A percentile compares a stretch with the other conserved stretches of the same genome.
phyloP scores from a whole-genome alignment of 352 stramenopile genomes.

The Pythium biforme region DNA sequence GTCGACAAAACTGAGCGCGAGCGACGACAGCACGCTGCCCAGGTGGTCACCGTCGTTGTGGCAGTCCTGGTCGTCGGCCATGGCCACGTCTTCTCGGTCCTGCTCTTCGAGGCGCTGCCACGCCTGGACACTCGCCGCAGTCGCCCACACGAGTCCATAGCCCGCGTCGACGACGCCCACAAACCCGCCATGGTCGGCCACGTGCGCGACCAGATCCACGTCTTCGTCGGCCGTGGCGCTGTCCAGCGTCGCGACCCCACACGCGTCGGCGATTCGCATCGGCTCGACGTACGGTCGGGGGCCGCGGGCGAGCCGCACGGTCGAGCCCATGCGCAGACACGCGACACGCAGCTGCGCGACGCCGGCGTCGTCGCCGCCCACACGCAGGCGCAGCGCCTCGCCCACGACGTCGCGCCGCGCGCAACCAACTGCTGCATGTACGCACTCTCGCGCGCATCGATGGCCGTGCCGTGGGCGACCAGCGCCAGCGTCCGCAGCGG shows the following conservation, averaged over 20 bases:
- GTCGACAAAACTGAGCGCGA: neutral
- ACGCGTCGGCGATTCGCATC: neutral
- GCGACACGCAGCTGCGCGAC: neutral
- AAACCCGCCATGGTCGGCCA: neutral
- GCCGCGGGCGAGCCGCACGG: neutral
- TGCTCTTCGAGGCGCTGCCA: neutral
- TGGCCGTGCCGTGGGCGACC: neutral
- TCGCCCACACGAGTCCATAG: neutral
- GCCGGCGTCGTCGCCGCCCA: neutral
- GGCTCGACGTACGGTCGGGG: neutral
- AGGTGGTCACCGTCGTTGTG: neutral
- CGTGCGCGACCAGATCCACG: neutral
- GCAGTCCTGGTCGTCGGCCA: neutral
- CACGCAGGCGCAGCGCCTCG: neutral
- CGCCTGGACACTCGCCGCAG: neutral
- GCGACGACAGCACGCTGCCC: neutral
- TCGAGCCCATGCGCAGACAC: neutral
- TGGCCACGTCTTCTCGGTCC: neutral
- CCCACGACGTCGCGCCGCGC: conserved; percentile 7
- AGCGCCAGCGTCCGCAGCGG: neutral
- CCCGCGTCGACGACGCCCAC: conserved; percentile 1
- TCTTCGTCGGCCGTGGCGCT: neutral
- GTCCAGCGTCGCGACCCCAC: neutral
- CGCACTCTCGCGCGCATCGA: neutral
- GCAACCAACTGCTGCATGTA: neutral